Evolutionary conservation across 2,329 filamentous ascomycete genomes (phyloP).

Genomic region (Waltergamsia citrina): DNA sequence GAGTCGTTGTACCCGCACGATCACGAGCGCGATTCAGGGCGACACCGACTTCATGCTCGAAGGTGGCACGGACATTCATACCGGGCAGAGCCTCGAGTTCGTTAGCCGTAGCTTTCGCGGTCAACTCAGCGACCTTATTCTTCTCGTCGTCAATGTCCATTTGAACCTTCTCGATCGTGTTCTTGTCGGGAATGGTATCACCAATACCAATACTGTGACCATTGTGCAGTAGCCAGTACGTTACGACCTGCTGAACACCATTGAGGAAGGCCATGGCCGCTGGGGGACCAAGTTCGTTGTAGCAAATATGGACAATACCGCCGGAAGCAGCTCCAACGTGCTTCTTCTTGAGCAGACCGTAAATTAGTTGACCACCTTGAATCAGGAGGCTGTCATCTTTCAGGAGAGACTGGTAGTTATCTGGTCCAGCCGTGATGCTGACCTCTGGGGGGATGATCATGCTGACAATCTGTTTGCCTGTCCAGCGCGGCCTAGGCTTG

Average conservation of each 20-base stretch:
- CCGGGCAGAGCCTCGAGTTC: conserved; percentile 85
- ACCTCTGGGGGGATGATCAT: conserved; percentile 83
- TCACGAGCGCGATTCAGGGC: conserved; percentile 94
- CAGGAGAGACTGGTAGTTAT: conserved; percentile 49
- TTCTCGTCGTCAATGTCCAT: conserved; percentile 75
- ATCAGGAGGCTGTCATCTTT: conserved; percentile 75
- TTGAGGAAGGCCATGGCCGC: conserved; percentile 94
- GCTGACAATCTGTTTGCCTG: conserved; percentile 94
- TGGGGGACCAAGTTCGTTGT: conserved; percentile 83
- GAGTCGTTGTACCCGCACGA: conserved; percentile 84
- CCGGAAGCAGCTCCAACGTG: conserved; percentile 81
- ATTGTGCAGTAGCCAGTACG: conserved; percentile 94
- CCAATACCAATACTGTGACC: conserved; percentile 98
- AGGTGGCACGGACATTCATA: conserved; percentile 98
- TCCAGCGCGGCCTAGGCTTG: conserved; percentile 90
- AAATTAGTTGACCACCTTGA: conserved; percentile 80
- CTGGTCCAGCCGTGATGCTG: conserved; percentile 63
- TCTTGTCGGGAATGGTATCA: conserved; percentile 87
- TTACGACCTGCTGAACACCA: conserved; percentile 86
- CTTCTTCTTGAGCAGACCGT: conserved; percentile 88
- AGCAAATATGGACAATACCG: conserved; percentile 91
- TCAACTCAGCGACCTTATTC: conserved; percentile 66
- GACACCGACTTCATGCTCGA: conserved; percentile 94
- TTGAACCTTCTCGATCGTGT: conserved; percentile 78
- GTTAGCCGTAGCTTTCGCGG: conserved; percentile 72